Base-by-base conservation (phyloP, 495 filamentous ascomycete genomes). In the Usnea hakonensis region DNA sequence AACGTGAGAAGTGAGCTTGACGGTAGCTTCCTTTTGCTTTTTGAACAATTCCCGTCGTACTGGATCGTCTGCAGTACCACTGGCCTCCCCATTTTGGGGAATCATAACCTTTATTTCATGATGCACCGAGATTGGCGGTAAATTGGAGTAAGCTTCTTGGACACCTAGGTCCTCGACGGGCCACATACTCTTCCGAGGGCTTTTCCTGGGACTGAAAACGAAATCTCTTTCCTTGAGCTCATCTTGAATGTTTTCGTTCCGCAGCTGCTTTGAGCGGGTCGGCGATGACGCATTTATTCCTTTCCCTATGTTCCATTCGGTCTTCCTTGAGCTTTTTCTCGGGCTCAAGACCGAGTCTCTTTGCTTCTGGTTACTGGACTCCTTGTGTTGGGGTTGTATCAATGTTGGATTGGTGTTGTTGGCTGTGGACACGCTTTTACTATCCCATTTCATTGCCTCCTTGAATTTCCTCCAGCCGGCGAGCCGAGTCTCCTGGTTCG, bases 401-500 rank as follows among this genome's bases (percentile, higher is more conserved):
- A 53, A 59, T 1, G 60, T 23, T 30, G 60, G 10, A 7, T 23
- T 28, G 35, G 32, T 30, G 73, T 36, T 61, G 38, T 53, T 70
- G 58, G 32, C 63, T 56, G 44, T 61, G 44, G 40, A 55, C 36
- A 13, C 67, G 53, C 61, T 63, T 57, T 33, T 70, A 11, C 60
- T 58, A 21, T 71, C 76, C 32, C 66, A 58, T 70, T 67, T 11
- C 74, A 79, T 40, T 57, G 74, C 68, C 68, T 78, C 75, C 32
- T 83, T 81, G 65, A 88, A 90, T n/a, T 78, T 78, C 66, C 86
- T 80, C 91, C 90, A 95, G 70, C 78, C 83, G 58, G 80, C 76
- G 41, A 96, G 67, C 35, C 90, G 81, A 55, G 75, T 75, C 40
- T 80, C 80, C 67, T 94, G 88, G 7, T 78, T 71, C 50, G 76